These are phyloP conservation scores for Pseudocercospora musae DNA, from an alignment of 2,329 filamentous ascomycete genomes.

Conservation along the genomic window DNA sequence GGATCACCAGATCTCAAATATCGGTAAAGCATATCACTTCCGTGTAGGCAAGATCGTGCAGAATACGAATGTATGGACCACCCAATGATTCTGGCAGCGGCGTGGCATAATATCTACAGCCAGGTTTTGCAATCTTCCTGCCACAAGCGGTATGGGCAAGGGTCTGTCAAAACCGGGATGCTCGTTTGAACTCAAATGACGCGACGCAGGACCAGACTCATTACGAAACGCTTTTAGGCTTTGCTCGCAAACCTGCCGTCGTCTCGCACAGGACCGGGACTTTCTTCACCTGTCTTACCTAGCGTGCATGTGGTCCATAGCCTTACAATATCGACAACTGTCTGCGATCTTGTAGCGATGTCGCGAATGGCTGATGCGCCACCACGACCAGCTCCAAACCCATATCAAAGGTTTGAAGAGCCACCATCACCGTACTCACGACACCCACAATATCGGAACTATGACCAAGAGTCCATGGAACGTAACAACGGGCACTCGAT, in stretches of 20 bases:
- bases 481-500: background rate
- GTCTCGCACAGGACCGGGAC: background rate
- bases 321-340: background rate
- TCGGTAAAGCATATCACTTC: background rate
- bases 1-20: background rate
- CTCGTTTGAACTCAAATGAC: background rate
- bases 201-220: constrained; percentile 2
- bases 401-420: background rate
- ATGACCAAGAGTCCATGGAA: background rate
- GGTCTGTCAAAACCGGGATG: background rate
- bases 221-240: background rate
- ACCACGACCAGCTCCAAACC: background rate
- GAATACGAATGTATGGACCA: background rate
- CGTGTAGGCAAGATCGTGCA: background rate
- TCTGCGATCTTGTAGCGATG: background rate
- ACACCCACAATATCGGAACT: background rate
- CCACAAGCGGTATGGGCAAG: background rate
- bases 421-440: background rate
- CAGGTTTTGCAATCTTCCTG: background rate
- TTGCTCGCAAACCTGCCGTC: background rate
- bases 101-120: background rate
- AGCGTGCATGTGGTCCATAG: background rate
- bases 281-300: background rate
- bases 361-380: constrained; percentile 1
- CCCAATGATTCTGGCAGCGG: background rate